Evolutionary conservation across 2,329 filamentous ascomycete species (phyloP), one percentile per base, ranked within the genome.

Genomic region (Microsporum ferrugineum): DNA sequence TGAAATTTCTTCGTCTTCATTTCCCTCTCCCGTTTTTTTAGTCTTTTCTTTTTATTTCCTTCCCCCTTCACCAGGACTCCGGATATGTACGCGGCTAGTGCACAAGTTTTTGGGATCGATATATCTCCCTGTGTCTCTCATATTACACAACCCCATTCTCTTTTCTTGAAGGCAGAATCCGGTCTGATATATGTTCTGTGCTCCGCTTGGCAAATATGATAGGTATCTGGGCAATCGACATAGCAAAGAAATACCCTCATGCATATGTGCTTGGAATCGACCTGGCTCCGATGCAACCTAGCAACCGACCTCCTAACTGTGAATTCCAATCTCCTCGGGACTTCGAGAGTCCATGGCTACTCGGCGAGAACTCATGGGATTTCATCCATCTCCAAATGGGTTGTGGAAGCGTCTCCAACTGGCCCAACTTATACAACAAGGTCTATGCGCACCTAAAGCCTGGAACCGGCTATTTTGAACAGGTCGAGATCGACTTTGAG

Each of bases 401-500:
- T 23, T 81, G 83, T 65, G 92, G 92, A 8, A 88, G 87, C 71
- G 86, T 96, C 58, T 78, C 80, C 27, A 85, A 84, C 69, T 96
- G 90, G 91, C 79, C 81, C 2, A 79, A 81, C 53, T 76, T 94
- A 49, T 96, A 96, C 72, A 76, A 78, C 64, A 88, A 88, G 67
- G 78, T 86, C 36, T 86, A 84, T 66, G 76, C 80, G 82, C 88
- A 95, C 70, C 79, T 96, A 31, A 85, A 84, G 67, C 89, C 90
- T 1, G 86, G 86, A 1, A 80, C 78, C 45, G 92, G 91, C 60
- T 82, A 81, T 70, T 80, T 96, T 60, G 91, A 97, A 73, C 90
- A 95, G 66, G 83, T 95, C 56, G 92, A 97, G 71, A 87, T 97
- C 60, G 90, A 97, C 73, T 88, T 88, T 73, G 78, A 82, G 56